Percentiles rank a stretch among this genome's conserved stretches.
These are phyloP conservation scores for Marasmius fiardii DNA, from an alignment of 1,284 basidiomycete species.

Conservation along the genomic window DNA sequence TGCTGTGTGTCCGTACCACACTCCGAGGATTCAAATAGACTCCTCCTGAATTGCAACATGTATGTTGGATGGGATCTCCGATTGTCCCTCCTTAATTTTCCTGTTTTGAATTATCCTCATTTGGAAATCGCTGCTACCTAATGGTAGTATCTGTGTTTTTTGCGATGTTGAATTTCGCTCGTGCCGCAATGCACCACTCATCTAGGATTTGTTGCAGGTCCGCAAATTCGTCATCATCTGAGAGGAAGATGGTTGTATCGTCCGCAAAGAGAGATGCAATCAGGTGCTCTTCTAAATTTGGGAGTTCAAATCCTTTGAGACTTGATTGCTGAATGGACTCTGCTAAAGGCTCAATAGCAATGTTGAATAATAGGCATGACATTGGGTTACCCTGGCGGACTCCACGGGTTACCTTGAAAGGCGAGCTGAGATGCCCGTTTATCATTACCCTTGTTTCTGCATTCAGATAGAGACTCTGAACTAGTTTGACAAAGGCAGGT, in stretches of 20 bases:
- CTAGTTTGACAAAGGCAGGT: conserved; percentile 11
- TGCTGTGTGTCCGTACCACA: conserved; percentile 17
- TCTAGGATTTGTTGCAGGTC: conserved; percentile 12
- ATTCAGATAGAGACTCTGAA: conserved; percentile 17
- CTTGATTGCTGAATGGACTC: conserved; percentile 14
- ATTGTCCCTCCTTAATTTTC: background rate
- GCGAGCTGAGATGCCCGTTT: conserved; percentile 15
- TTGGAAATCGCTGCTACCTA: conserved; percentile 10
- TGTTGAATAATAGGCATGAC: conserved; percentile 30
- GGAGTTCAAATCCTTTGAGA: conserved; percentile 19
- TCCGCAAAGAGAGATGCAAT: conserved; percentile 18
- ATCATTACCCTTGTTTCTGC: conserved; percentile 18
- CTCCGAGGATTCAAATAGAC: conserved; percentile 18
- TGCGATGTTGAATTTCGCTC: conserved; percentile 20
- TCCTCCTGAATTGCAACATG: conserved; percentile 15
- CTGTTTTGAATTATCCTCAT: background rate
- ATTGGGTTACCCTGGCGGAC: conserved; percentile 26
- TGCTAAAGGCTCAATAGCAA: conserved; percentile 25
- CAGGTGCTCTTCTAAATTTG: conserved; percentile 4
- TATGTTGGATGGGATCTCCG: conserved; percentile 8
- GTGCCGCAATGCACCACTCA: conserved; percentile 19
- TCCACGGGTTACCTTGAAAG: conserved; percentile 19
- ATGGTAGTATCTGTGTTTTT: conserved; percentile 21
- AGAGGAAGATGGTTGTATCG: conserved; percentile 16
- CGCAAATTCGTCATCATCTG: conserved; percentile 11